These are phyloP conservation scores for Teratosphaeria zuluensis DNA, from an alignment of 2,329 filamentous ascomycete genomes.

Conservation along the genomic window DNA sequence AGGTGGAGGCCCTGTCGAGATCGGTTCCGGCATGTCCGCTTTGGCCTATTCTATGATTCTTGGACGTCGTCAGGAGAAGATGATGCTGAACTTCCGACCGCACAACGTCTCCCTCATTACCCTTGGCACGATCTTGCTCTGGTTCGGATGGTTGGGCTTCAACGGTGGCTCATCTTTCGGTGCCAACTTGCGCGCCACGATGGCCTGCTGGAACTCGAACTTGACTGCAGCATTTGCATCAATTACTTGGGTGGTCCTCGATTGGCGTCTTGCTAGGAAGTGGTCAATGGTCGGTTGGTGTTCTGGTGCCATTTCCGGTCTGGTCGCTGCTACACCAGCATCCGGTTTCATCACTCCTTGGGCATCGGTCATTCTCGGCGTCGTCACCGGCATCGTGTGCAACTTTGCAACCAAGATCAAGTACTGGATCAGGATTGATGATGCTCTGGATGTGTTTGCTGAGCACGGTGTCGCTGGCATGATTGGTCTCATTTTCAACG, in stretches of 20 bases:
- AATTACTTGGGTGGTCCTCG: conserved; percentile 88
- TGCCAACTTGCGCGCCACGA: conserved; percentile 63
- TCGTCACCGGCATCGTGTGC: conserved; percentile 57
- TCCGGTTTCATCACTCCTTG: conserved; percentile 67
- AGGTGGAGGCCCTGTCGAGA: conserved; percentile 93
- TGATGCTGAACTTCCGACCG: conserved; percentile 99
- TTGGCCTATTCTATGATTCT: conserved; percentile 94
- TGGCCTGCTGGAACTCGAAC: conserved; percentile 98
- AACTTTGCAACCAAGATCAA: conserved; percentile 82
- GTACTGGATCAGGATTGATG: conserved; percentile 70
- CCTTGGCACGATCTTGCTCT: conserved; percentile 87
- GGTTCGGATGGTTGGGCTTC: conserved; percentile 98
- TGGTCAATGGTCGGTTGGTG: conserved; percentile 94
- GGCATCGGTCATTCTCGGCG: conserved; percentile 52
- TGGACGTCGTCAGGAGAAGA: conserved; percentile 92
- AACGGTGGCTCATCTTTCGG: conserved; percentile 94
- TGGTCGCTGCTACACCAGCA: conserved; percentile 78
- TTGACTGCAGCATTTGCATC: conserved; percentile 84
- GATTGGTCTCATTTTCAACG: conserved; percentile 69
- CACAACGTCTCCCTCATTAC: conserved; percentile 98
- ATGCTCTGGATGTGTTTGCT: conserved; percentile 83
- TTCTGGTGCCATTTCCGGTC: conserved; percentile 75
- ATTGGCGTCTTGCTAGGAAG: conserved; percentile 88
- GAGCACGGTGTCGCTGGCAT: conserved; percentile 82
- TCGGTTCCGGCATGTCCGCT: conserved; percentile 84